Base-by-base conservation (phyloP, 345 rosid species). In the Gossypium longicalyx region DNA sequence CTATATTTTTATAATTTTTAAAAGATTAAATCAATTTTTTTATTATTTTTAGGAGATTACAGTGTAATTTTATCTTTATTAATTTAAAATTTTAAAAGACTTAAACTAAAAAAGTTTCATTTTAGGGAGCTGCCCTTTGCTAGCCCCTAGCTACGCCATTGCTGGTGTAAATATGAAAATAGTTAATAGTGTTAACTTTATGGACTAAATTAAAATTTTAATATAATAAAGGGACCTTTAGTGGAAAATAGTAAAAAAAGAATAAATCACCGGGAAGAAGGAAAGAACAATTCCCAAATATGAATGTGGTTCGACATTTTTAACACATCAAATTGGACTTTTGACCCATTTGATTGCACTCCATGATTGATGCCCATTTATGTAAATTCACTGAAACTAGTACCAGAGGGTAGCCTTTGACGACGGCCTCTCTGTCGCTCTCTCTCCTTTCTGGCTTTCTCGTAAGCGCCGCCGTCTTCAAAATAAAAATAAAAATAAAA, bases 281-380 rank as follows among this genome's bases (percentile, higher is more conserved):
- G 22, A 34, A 34, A 16, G 29, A 2, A n/a, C 7, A n/a, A 7
- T 2, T 34, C 38, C 38, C 38, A 34, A 17, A 22, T 66, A 59
- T 59, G 52, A 44, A 43, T 4, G 20, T n/a, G 12, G 48, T 41
- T 59, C 22, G 57, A 25, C 76, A 16, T 58, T 59, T 23, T 73
- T 59, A 23, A 73, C 67, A 59, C 76, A 73, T 52, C 56, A 73
- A 45, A 16, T 58, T 73, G 60, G 75, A 72, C 66, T 25, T 34
- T 48, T 27, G 60, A 52, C 45, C 60, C 16, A 17, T 27, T 49
- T 48, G 23, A 48, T 8, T 25, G 41, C 38, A 23, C 4, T 49
- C 20, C 7, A 9, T 27, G 34, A 59, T 59, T 59, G n/a, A 25
- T 69, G 73, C 6, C 73, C 25, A 52, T 51, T 27, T 69, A 69